Evolutionary conservation across 2,329 filamentous ascomycete genomes (phyloP).

Genomic region (Lecanicillium sp.): DNA sequence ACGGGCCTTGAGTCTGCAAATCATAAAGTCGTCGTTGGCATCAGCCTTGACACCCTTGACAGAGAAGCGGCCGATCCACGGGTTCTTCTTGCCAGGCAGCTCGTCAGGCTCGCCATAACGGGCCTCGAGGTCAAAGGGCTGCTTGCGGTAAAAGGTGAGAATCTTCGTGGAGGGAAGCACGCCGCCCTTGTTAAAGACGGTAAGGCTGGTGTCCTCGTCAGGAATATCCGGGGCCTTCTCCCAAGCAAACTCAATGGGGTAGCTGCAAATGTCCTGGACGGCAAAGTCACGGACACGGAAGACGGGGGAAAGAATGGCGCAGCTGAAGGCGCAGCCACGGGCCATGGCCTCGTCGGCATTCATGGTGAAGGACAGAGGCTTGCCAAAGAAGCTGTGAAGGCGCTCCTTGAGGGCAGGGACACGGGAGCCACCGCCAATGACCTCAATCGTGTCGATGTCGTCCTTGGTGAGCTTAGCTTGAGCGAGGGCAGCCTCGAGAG

Average conservation of each 20-base stretch:
- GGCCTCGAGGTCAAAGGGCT: conserved; percentile 92
- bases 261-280: conserved; percentile 94
- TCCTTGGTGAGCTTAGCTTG: conserved; percentile 86
- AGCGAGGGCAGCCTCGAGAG: conserved; percentile 86
- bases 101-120: conserved; percentile 80
- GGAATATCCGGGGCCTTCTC: conserved; percentile 98
- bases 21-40: conserved; percentile 95
- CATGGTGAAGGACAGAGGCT: conserved; percentile 86
- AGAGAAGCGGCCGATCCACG: conserved; percentile 96
- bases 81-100: conserved; percentile 81
- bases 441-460: conserved; percentile 88
- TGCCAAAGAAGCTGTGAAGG: conserved; percentile 86
- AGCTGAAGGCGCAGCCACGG: conserved; percentile 93
- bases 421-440: conserved; percentile 91
- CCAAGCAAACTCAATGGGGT: conserved; percentile 98
- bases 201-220: conserved; percentile 94
- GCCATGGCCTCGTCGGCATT: conserved; percentile 98
- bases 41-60: conserved; percentile 96
- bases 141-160: conserved; percentile 97
- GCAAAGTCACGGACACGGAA: conserved; percentile 98
- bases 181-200: conserved; percentile 95
- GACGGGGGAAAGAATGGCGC: conserved; percentile 91
- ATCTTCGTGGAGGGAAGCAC: conserved; percentile 98
- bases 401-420: conserved; percentile 86
- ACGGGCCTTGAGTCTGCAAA: conserved; percentile 97